A percentile compares a stretch with the other conserved stretches of the same genome.
Conservation (phyloP, 2,329 filamentous ascomycete species). For the Parafenestella ontariensis region DNA sequence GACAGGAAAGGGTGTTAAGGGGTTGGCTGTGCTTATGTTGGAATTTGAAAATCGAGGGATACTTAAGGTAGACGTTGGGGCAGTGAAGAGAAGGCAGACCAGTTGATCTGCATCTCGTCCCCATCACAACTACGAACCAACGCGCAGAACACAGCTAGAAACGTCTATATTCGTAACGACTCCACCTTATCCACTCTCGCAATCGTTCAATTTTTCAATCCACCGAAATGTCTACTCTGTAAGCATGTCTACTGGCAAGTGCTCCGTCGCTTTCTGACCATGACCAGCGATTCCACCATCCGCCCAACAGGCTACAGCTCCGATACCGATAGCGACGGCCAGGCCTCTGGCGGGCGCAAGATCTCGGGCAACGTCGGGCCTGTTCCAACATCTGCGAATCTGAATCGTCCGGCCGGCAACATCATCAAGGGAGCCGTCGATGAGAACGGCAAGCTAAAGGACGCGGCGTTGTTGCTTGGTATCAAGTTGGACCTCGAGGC, state of each 20-base stretch:
- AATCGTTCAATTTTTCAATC: background rate
- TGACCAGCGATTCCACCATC: constrained; percentile 32
- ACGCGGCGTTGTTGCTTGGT: constrained; percentile 65
- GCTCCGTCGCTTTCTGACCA: constrained; percentile 5
- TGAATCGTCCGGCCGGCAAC: constrained; percentile 49
- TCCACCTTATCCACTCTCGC: background rate
- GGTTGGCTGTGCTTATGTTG: background rate
- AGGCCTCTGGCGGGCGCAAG: constrained; percentile 50
- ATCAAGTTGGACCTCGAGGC: constrained; percentile 71
- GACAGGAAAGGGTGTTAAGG: too few species aligned
- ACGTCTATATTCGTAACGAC: background rate
- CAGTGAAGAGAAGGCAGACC: constrained; percentile 22
- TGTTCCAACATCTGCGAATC: constrained; percentile 48
- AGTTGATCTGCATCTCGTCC: constrained; percentile 36
- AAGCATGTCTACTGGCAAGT: constrained; percentile 31
- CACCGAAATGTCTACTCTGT: too few species aligned
- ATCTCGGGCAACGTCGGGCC: constrained; percentile 35
- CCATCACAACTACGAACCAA: background rate
- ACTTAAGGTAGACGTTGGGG: constrained; percentile 35
- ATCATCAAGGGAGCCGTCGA: constrained; percentile 66
- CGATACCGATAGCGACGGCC: constrained; percentile 51
- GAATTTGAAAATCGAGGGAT: constrained; percentile 7
- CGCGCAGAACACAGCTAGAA: background rate
- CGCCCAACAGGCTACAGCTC: constrained; percentile 42
- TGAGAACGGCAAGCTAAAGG: constrained; percentile 64